phyloP scores from a whole-genome alignment of 2,329 filamentous ascomycete genomes.

The Metarhizium rileyi region DNA sequence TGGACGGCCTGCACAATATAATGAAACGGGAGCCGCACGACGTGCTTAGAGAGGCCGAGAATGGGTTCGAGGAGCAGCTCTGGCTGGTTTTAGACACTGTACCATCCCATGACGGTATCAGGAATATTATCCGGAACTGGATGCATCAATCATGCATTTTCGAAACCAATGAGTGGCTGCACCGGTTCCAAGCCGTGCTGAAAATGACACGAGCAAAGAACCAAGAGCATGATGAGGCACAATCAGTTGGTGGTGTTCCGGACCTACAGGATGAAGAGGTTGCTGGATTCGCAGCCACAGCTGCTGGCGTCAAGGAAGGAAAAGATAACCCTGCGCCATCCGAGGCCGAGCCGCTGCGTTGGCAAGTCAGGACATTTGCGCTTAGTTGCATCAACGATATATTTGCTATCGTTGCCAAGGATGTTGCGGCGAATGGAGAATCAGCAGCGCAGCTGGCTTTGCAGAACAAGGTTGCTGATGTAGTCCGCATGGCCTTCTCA shows the following conservation, averaged over 20 bases:
- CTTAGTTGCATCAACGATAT: slow-evolving; percentile 83
- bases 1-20: slow-evolving; percentile 84
- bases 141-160: slow-evolving; percentile 76
- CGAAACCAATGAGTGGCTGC: slow-evolving; percentile 78
- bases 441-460: slow-evolving; percentile 69
- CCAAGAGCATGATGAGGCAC: slow-evolving; percentile 38
- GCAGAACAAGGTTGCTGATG: slow-evolving; percentile 77
- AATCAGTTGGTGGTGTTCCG: slow-evolving; percentile 42
- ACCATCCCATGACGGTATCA: slow-evolving; percentile 69
- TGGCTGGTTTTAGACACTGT: slow-evolving; percentile 80
- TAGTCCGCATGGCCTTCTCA: slow-evolving; percentile 94
- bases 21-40: slow-evolving; percentile 88
- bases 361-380: slow-evolving; percentile 92
- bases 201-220: slow-evolving; percentile 72
- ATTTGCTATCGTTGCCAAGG: slow-evolving; percentile 67
- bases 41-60: slow-evolving; percentile 65
- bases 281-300: slow-evolving; percentile 80
- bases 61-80: slow-evolving; percentile 78
- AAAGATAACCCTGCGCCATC: slow-evolving; percentile 35
- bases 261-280: slow-evolving; percentile 95
- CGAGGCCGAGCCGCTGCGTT: slow-evolving; percentile 80
- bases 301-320: slow-evolving; percentile 47
- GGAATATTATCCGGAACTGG: slow-evolving; percentile 87
- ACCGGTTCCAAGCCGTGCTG: slow-evolving; percentile 77
- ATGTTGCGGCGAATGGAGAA: slow-evolving; percentile 67